A percentile compares a stretch with the other conserved stretches of the same genome.
Evolutionary conservation across 768 basidiomycete species (phyloP).

Genomic region (Russula foetens): DNA sequence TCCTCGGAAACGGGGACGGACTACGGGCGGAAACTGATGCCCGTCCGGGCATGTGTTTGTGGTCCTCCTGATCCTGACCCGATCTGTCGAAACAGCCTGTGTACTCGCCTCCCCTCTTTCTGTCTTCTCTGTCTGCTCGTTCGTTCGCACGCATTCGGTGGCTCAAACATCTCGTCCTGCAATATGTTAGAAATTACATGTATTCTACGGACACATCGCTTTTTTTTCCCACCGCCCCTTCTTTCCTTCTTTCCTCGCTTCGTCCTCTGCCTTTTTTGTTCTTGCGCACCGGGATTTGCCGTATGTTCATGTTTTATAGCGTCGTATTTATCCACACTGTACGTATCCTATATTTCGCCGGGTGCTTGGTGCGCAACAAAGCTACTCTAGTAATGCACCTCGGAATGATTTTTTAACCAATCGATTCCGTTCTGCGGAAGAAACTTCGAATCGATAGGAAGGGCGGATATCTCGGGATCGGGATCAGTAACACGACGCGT

Average conservation of each 20-base stretch:
- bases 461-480: background rate
- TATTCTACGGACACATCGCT: constrained; percentile 18
- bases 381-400: constrained; percentile 19
- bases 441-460: constrained; percentile 9
- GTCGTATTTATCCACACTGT: constrained; percentile 25
- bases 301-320: constrained; percentile 27
- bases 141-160: constrained; percentile 9
- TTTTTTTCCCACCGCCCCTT: constrained; percentile 18
- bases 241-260: constrained; percentile 10
- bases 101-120: background rate
- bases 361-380: constrained; percentile 19
- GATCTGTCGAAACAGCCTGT: background rate
- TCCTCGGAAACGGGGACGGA: constrained; percentile 49
- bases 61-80: background rate
- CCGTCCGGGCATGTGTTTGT: constrained; percentile 1
- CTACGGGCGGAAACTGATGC: constrained; percentile 36
- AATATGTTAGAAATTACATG: constrained; percentile 20
- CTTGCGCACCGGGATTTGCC: constrained; percentile 22
- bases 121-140: background rate
- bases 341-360: constrained; percentile 17
- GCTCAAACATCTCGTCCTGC: constrained; percentile 18
- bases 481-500: background rate
- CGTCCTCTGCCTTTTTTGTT: constrained; percentile 8
- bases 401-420: background rate
- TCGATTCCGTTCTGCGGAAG: background rate